These are phyloP conservation scores for Phellinidium pouzarii DNA, from an alignment of 1,284 basidiomycete species.

Conservation along the genomic window DNA sequence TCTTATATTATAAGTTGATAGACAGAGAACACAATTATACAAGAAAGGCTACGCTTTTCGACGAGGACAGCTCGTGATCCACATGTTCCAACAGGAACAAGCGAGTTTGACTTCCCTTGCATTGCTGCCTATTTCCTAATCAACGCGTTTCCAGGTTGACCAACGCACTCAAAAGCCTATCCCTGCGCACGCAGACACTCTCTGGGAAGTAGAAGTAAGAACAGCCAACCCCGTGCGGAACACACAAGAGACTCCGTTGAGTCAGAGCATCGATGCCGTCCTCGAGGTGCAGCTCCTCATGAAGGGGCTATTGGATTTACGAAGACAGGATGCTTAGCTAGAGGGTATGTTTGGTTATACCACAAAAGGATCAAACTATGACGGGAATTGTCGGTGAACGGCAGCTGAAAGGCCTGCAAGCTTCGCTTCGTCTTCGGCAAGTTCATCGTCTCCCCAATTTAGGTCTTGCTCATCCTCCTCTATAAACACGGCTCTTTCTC, in stretches of 20 bases:
- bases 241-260: conserved; percentile 60
- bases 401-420: conserved; percentile 11
- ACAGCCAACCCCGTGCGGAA: conserved; percentile 68
- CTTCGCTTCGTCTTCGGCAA: conserved; percentile 22
- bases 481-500: not conserved
- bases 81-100: conserved; percentile 80
- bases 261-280: conserved; percentile 58
- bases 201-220: conserved; percentile 81
- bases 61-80: conserved; percentile 58
- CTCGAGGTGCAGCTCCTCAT: conserved; percentile 72
- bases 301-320: conserved; percentile 38
- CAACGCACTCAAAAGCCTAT: conserved; percentile 63
- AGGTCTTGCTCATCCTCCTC: conserved; percentile 52
- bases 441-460: conserved; percentile 49
- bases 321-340: conserved; percentile 15
- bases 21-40: conserved; percentile 56
- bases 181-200: conserved; percentile 63
- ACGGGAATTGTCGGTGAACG: conserved; percentile 2
- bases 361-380: not conserved
- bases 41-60: conserved; percentile 72
- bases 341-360: not conserved
- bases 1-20: not conserved
- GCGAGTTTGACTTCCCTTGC: conserved; percentile 31
- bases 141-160: conserved; percentile 42
- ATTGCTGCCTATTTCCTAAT: not conserved